Conservation (phyloP, 2,329 filamentous ascomycete genomes). For the Phaeosphaeria sp. region DNA sequence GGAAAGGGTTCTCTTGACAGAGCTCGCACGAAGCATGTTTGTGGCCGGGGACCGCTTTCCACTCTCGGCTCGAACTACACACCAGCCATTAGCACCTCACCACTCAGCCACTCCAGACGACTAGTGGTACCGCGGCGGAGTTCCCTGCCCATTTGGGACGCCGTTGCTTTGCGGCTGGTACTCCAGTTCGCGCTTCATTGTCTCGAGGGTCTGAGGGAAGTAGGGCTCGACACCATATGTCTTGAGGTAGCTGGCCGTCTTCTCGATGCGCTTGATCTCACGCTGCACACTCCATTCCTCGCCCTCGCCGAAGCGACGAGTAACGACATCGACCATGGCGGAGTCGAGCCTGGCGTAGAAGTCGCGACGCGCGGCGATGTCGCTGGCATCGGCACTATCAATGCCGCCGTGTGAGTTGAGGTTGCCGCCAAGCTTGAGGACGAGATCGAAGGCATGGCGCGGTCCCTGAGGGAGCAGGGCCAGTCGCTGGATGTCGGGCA, state of each 20-base stretch:
- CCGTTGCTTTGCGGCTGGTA: conserved; percentile 33
- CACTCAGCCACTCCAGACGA: conserved; percentile 17
- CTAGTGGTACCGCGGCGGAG: conserved; percentile 47
- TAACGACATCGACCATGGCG: conserved; percentile 61
- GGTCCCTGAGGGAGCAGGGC: conserved; percentile 56
- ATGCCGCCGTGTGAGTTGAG: conserved; percentile 62
- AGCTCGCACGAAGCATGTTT: neutral
- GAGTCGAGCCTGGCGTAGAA: conserved; percentile 59
- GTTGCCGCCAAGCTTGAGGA: conserved; percentile 63
- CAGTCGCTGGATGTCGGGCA: conserved; percentile 60
- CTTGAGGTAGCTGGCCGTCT: conserved; percentile 59
- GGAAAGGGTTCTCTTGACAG: neutral
- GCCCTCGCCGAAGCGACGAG: conserved; percentile 57
- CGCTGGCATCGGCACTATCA: conserved; percentile 56
- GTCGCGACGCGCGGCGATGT: conserved; percentile 55
- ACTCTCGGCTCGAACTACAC: conserved; percentile 4
- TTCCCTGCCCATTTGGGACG: conserved; percentile 34
- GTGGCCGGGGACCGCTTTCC: neutral
- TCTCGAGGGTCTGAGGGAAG: conserved; percentile 59
- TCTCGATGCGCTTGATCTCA: conserved; percentile 63
- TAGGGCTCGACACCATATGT: conserved; percentile 62
- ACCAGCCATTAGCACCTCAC: conserved; percentile 16
- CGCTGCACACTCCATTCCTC: conserved; percentile 60
- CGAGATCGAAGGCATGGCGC: conserved; percentile 59
- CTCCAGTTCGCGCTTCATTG: conserved; percentile 54